A percentile compares a stretch with the other conserved stretches of the same genome.
These are phyloP conservation scores for Truncatella angustata DNA, from an alignment of 2,329 filamentous ascomycete genomes.

Conservation along the genomic window DNA sequence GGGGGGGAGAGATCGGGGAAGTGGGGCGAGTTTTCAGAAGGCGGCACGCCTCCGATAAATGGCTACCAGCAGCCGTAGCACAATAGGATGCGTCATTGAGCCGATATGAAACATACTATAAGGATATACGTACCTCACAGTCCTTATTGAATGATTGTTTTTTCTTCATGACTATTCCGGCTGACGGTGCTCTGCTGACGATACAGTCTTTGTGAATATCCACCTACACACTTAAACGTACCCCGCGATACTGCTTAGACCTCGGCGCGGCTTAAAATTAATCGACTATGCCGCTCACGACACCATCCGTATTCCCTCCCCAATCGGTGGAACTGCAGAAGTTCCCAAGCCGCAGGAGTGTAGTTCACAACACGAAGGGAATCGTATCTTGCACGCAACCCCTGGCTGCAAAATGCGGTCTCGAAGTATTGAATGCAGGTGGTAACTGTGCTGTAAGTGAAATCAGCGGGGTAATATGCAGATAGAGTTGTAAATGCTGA, in stretches of 20 bases:
- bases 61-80: neutral
- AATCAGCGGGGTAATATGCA: too few relatives aligned
- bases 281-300: slow-evolving; percentile 44
- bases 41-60: slow-evolving; percentile 1
- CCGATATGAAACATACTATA: too few relatives aligned
- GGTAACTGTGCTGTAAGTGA: slow-evolving; percentile 85
- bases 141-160: too few relatives aligned
- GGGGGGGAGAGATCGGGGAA: neutral
- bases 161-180: too few relatives aligned
- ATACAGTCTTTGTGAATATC: too few relatives aligned
- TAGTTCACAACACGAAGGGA: slow-evolving; percentile 88
- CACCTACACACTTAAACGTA: too few relatives aligned
- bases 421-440: slow-evolving; percentile 79
- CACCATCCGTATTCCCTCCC: slow-evolving; percentile 44
- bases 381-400: slow-evolving; percentile 91
- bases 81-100: neutral
- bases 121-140: too few relatives aligned
- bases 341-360: slow-evolving; percentile 80
- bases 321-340: slow-evolving; percentile 52
- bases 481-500: neutral
- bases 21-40: neutral
- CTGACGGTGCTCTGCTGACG: too few relatives aligned
- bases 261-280: neutral
- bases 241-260: too few relatives aligned
- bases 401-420: slow-evolving; percentile 81